A percentile compares a stretch with the other conserved stretches of the same genome.
phyloP scores from a whole-genome alignment of 345 rosid genomes.

The Lepidium africanum region DNA sequence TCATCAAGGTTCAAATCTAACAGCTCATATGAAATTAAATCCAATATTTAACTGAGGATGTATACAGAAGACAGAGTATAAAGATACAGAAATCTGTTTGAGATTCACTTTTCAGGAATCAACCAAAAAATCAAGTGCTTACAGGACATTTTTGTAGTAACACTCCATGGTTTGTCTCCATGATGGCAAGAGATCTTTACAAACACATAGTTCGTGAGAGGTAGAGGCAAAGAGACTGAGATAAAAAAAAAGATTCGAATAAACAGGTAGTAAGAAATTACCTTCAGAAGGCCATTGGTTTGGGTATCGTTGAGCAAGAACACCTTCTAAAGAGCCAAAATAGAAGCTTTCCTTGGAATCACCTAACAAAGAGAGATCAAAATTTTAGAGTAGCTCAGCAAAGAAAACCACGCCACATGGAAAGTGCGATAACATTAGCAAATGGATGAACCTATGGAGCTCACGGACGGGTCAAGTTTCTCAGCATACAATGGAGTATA shows the following conservation, averaged over 20 bases:
- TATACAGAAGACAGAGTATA: not conserved
- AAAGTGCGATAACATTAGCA: not conserved
- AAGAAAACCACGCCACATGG: not conserved
- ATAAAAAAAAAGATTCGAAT: not conserved
- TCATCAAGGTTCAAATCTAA: not conserved
- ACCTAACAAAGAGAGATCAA: conserved; percentile 33
- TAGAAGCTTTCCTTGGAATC: conserved; percentile 77
- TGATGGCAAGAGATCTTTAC: conserved; percentile 60
- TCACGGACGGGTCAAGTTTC: conserved; percentile 39
- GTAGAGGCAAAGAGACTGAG: not conserved
- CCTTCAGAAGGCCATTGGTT: conserved; percentile 83
- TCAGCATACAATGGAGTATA: conserved; percentile 54
- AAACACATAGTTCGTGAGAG: conserved; percentile 14
- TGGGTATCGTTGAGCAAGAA: conserved; percentile 25
- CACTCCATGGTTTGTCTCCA: conserved; percentile 69
- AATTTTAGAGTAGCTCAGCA: not conserved
- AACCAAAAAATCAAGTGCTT: conserved; percentile 20
- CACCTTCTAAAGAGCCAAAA: conserved; percentile 51
- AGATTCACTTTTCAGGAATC: not conserved
- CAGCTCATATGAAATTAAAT: not conserved
- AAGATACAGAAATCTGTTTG: not conserved
- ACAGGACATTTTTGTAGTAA: conserved; percentile 48
- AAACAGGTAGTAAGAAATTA: conserved; percentile 10
- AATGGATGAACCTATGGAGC: conserved; percentile 15
- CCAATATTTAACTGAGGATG: not conserved